A percentile compares a stretch with the other conserved stretches of the same genome.
phyloP scores from a whole-genome alignment of 2,329 filamentous ascomycete genomes.

The Trichoderma breve region DNA sequence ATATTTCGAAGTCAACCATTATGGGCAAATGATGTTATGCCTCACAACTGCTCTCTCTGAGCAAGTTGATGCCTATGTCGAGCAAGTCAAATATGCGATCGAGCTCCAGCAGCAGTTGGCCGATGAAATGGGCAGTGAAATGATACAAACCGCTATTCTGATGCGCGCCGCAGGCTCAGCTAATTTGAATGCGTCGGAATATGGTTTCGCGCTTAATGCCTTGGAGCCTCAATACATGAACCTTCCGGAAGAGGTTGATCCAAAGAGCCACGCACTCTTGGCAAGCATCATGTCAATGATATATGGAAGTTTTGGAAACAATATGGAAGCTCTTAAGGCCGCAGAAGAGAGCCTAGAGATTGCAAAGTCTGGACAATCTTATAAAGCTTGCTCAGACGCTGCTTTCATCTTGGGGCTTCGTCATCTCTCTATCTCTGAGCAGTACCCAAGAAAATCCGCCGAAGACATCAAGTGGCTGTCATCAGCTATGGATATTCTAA shows the following conservation, averaged over 20 bases:
- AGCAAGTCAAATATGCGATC: not conserved
- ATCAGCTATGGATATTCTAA: not conserved
- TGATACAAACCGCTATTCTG: not conserved
- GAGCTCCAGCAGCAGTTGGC: not conserved
- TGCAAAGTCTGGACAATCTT: not conserved
- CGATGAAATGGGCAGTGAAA: not conserved
- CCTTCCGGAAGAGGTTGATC: not conserved
- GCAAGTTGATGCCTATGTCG: not conserved
- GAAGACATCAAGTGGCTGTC: not conserved
- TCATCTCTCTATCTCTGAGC: not conserved
- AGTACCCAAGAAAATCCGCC: not conserved
- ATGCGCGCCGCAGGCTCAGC: not conserved
- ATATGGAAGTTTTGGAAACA: not conserved
- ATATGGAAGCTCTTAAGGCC: not conserved
- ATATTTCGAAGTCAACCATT: not conserved
- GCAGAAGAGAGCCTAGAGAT: not conserved
- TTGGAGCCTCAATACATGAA: not conserved
- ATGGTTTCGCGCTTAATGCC: not conserved
- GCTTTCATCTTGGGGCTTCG: not conserved
- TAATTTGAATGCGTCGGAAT: not conserved
- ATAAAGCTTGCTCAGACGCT: not conserved
- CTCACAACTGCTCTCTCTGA: not conserved
- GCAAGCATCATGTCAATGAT: not conserved
- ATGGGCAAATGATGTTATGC: not conserved
- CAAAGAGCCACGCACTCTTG: not conserved